phyloP scores from a whole-genome alignment of 176 grass and related monocot genomes.

The Aegilops speltoides region DNA sequence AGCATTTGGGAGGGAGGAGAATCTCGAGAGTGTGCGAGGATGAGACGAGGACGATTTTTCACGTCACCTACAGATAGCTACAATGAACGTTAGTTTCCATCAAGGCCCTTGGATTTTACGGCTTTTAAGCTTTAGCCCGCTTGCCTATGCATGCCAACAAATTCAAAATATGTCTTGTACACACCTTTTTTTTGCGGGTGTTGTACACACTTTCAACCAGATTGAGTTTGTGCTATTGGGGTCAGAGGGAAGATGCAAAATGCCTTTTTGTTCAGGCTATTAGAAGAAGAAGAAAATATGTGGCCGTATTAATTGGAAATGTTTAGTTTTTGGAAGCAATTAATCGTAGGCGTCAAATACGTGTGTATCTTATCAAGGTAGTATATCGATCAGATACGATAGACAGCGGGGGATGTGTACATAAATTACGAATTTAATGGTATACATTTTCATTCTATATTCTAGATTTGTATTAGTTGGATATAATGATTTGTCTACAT shows the following conservation, averaged over 20 bases:
- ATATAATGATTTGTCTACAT: neutral
- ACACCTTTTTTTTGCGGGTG: neutral
- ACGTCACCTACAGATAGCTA: slow-evolving; percentile 11
- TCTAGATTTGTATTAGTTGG: too few relatives aligned
- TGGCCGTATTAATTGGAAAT: neutral
- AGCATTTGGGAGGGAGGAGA: slow-evolving; percentile 3
- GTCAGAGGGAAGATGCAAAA: too few relatives aligned
- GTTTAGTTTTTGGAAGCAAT: too few relatives aligned
- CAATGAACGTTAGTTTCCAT: neutral
- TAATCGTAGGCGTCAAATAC: too few relatives aligned
- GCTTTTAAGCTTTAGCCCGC: neutral
- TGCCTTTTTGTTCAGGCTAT: too few relatives aligned
- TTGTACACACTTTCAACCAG: neutral
- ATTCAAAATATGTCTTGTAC: neutral
- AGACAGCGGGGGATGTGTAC: too few relatives aligned
- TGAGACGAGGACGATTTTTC: slow-evolving; percentile 29
- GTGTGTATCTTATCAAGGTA: too few relatives aligned
- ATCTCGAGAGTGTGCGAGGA: slow-evolving; percentile 1
- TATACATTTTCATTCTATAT: neutral
- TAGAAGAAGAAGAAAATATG: neutral
- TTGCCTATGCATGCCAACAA: neutral
- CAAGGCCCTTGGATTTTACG: neutral
- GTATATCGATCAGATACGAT: neutral
- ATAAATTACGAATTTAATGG: neutral
- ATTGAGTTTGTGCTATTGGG: neutral